A percentile compares a stretch with the other conserved stretches of the same genome.
Conservation (phyloP, 1,284 basidiomycete species). For the Cystobasidiaceae sp. region DNA sequence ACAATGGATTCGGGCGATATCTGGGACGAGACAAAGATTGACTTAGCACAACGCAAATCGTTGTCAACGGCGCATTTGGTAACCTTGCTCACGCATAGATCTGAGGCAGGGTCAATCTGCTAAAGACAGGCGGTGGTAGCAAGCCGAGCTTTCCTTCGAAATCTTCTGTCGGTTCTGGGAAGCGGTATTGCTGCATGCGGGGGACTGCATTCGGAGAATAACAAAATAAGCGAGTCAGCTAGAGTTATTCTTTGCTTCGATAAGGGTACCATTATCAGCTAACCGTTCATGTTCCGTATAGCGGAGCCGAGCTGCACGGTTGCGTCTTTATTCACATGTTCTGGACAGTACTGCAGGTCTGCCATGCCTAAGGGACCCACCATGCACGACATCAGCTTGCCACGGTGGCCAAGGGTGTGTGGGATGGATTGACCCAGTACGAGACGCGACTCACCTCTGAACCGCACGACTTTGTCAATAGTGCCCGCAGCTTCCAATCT, state of each 20-base stretch:
- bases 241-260: not conserved
- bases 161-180: conserved; percentile 34
- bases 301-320: conserved; percentile 62
- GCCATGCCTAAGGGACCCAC: conserved; percentile 64
- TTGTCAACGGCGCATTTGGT: not conserved
- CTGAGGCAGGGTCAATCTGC: conserved; percentile 66
- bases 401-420: not conserved
- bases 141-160: conserved; percentile 57
- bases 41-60: too few relatives aligned
- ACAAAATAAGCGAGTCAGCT: not conserved
- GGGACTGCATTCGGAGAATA: conserved; percentile 31
- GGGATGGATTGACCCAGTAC: not conserved
- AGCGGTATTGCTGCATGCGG: conserved; percentile 32
- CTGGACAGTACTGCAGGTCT: conserved; percentile 79
- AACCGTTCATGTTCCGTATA: conserved; percentile 75
- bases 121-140: conserved; percentile 77
- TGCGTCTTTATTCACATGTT: conserved; percentile 55
- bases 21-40: conserved; percentile 50
- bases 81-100: conserved; percentile 61
- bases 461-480: conserved; percentile 74
- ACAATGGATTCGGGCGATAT: conserved; percentile 68
- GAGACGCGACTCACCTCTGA: conserved; percentile 59
- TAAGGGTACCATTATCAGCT: conserved; percentile 1
- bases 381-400: not conserved
- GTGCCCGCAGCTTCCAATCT: conserved; percentile 69